phyloP scores from a whole-genome alignment of 2,329 filamentous ascomycete species.

The Escovopsis weberi region DNA sequence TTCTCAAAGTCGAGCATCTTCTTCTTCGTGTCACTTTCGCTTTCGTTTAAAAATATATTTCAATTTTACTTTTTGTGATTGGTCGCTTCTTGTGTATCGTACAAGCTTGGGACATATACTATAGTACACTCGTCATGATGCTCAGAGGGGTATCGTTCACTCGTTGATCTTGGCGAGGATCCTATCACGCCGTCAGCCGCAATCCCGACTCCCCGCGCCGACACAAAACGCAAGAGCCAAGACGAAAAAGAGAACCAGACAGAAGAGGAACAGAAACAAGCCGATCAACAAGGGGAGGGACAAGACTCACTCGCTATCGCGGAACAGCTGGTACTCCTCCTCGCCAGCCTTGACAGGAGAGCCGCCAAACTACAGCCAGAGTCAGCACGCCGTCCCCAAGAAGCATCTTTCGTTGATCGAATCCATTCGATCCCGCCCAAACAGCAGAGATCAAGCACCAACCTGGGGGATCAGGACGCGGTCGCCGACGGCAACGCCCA shows the following conservation, averaged over 20 bases:
- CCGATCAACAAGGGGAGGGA: too few relatives aligned
- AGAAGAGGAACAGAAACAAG: too few relatives aligned
- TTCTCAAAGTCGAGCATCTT: too few relatives aligned
- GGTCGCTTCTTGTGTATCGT: slow-evolving; percentile 13
- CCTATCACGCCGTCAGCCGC: slow-evolving; percentile 31
- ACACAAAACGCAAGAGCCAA: not conserved
- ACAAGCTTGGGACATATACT: slow-evolving; percentile 10
- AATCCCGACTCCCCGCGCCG: too few relatives aligned
- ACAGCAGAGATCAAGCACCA: slow-evolving; percentile 18
- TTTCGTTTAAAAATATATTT: not conserved
- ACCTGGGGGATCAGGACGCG: slow-evolving; percentile 93
- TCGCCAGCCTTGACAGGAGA: slow-evolving; percentile 95
- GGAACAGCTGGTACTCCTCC: slow-evolving; percentile 90
- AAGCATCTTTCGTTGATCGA: not conserved
- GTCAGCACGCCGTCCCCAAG: not conserved
- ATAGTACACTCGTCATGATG: slow-evolving; percentile 18
- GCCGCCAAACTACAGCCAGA: slow-evolving; percentile 59
- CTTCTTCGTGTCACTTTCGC: not conserved
- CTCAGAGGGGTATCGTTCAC: slow-evolving; percentile 28
- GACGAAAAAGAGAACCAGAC: not conserved
- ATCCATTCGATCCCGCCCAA: not conserved
- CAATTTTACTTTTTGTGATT: not conserved
- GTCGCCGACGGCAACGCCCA: slow-evolving; percentile 74
- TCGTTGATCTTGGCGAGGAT: slow-evolving; percentile 99
- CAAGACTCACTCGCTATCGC: slow-evolving; percentile 83